A percentile compares a stretch with the other conserved stretches of the same genome.
These are phyloP conservation scores for Mortierella antarctica DNA, from an alignment of 192 early-diverging fungal genomes.

Conservation along the genomic window DNA sequence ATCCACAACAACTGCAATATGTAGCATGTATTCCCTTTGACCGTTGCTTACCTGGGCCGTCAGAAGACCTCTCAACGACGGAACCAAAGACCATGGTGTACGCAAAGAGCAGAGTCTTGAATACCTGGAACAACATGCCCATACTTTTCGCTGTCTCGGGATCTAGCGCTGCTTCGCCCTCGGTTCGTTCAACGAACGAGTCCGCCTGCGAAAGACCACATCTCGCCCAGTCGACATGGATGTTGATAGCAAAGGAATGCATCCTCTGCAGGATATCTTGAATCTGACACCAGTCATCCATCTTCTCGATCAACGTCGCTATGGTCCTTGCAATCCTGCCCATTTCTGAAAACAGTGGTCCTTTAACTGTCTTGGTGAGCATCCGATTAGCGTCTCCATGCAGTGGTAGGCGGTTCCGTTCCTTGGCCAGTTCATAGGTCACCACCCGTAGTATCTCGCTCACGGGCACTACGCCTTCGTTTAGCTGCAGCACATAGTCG, in stretches of 20 bases:
- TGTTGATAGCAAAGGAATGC: constrained; percentile 42
- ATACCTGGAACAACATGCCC: constrained; percentile 55
- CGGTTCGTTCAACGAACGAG: constrained; percentile 20
- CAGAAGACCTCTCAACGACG: constrained; percentile 42
- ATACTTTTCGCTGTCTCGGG: constrained; percentile 26
- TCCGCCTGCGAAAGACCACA: constrained; percentile 26
- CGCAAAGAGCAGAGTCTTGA: constrained; percentile 61
- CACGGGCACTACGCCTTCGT: constrained; percentile 35
- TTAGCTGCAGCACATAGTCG: constrained; percentile 31
- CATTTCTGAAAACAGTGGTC: constrained; percentile 44
- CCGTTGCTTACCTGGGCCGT: constrained; percentile 14
- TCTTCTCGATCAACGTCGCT: constrained; percentile 27
- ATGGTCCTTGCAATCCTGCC: constrained; percentile 41
- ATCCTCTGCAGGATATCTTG: constrained; percentile 18
- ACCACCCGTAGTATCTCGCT: constrained; percentile 36
- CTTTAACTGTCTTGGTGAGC: constrained; percentile 27
- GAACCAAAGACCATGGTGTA: constrained; percentile 61
- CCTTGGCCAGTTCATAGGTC: constrained; percentile 18
- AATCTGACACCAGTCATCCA: constrained; percentile 17
- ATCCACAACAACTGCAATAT: not conserved
- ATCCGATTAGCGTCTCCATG: constrained; percentile 14
- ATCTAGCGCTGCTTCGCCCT: constrained; percentile 13
- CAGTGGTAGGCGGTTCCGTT: not conserved
- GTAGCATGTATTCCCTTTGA: not conserved
- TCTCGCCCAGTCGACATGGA: constrained; percentile 43